These are phyloP conservation scores for Kernera saxatilis DNA, from an alignment of 345 rosid genomes.

Conservation along the genomic window DNA sequence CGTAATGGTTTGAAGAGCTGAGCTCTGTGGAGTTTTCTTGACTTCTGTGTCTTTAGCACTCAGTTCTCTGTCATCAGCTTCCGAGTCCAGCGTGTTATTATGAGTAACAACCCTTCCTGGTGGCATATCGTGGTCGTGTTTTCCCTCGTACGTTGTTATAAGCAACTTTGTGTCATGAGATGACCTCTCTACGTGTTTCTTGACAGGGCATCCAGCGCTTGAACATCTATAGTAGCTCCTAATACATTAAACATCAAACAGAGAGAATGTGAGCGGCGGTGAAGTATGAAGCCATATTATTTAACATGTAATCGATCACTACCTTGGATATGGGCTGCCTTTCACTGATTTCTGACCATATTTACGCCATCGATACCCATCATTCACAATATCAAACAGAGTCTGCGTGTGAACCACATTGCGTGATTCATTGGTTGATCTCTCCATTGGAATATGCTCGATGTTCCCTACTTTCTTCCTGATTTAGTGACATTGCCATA, in stretches of 20 bases:
- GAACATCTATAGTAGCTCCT: conserved; percentile 99
- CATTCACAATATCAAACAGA: conserved; percentile 66
- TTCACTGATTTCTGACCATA: conserved; percentile 96
- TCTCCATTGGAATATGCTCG: conserved; percentile 41
- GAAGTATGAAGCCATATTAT: not conserved
- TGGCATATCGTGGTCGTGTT: conserved; percentile 77
- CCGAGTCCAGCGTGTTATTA: conserved; percentile 28
- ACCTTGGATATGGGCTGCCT: conserved; percentile 98
- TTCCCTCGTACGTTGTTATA: conserved; percentile 86
- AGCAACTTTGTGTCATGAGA: conserved; percentile 63
- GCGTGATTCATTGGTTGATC: conserved; percentile 48
- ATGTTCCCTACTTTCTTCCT: conserved; percentile 58
- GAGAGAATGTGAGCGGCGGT: not conserved
- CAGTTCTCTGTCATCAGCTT: conserved; percentile 31
- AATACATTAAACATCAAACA: not conserved
- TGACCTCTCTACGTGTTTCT: conserved; percentile 84
- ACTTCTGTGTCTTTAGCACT: conserved; percentile 36
- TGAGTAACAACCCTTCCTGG: conserved; percentile 67
- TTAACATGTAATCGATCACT: not conserved
- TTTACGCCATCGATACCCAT: conserved; percentile 98
- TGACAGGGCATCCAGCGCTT: conserved; percentile 79
- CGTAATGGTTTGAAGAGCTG: conserved; percentile 7
- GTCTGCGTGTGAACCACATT: conserved; percentile 54
- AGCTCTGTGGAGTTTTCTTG: conserved; percentile 26
- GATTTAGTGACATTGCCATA: conserved; percentile 20